phyloP scores from a whole-genome alignment of 805 yeast genomes.

The Scheffersomyces stipitis region DNA sequence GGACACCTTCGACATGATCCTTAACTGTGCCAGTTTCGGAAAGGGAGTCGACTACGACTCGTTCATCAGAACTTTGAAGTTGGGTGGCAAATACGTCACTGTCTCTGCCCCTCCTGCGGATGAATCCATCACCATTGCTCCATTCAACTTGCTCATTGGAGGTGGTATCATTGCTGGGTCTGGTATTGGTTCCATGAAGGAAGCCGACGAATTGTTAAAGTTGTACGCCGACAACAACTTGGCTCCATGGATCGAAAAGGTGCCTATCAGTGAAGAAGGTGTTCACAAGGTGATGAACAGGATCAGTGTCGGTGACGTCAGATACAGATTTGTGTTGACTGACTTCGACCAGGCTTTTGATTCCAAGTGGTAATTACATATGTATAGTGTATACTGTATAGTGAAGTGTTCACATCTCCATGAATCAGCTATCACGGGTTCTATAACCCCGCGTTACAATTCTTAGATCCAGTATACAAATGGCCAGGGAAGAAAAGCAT shows the following conservation, averaged over 20 bases:
- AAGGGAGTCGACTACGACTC: conserved; percentile 18
- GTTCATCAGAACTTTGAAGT: conserved; percentile 20
- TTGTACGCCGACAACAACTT: conserved; percentile 36
- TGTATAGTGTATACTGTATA: too few species aligned
- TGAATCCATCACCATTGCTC: conserved; percentile 20
- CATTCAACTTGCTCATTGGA: conserved; percentile 22
- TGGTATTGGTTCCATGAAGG: conserved; percentile 31
- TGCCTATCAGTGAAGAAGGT: conserved; percentile 33
- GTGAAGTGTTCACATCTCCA: too few species aligned
- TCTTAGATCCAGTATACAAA: too few species aligned
- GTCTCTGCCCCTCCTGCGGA: conserved; percentile 28
- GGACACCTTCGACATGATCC: conserved; percentile 43
- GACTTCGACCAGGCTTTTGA: conserved; percentile 55
- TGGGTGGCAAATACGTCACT: conserved; percentile 21
- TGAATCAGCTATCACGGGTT: too few species aligned
- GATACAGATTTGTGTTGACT: conserved; percentile 56
- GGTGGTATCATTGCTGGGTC: conserved; percentile 30
- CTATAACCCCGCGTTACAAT: too few species aligned
- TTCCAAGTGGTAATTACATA: too few species aligned
- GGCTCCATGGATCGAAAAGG: conserved; percentile 34
- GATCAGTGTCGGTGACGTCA: conserved; percentile 32
- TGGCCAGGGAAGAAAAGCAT: too few species aligned
- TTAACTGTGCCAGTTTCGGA: conserved; percentile 47
- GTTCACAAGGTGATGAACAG: conserved; percentile 31
- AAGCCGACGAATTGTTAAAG: conserved; percentile 36